Evolutionary conservation across 2,329 filamentous ascomycete species (phyloP), one percentile per base, ranked within the genome.

Genomic region (Neurospora sp.): DNA sequence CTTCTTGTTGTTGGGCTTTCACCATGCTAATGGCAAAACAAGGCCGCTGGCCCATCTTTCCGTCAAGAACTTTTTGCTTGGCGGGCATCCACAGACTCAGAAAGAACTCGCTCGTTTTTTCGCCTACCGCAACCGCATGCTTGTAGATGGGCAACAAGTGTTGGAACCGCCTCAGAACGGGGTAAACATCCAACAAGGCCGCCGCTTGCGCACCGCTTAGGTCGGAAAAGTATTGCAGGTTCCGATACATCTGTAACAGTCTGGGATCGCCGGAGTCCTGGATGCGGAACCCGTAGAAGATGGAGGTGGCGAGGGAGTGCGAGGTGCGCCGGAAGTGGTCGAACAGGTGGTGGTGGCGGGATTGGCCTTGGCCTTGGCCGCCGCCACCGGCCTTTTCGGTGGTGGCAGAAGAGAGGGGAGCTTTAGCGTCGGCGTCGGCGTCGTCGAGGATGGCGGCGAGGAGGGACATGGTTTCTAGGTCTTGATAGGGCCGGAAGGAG

Each of bases 381-480:
- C 5, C 33, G 33, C 7, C 33, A 6, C 5, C 33, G 33, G 33
- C 7, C 33, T 33, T 7, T 4, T 77, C 70, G 0, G 69, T 0
- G 33, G 33, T 33, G 33, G 33, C 33, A 33, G 33, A 33, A 33
- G 33, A 33, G 33, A 33, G 33, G 7, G 33, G 6, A 33, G 33
- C 33, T 33, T 33, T 33, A 6, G 33, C 33, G 33, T 33, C 33
- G 33, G 33, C 33, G 33, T 33, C 33, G 33, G 84, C 84, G 0
- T 76, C 71, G 0, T 82, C 79, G 2, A 87, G 73, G 6, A 88
- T 74, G 2, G 82, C 82, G 38, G 68, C 76, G 33, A 86, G 77
- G 84, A 87, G 84, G 40, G 83, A 80, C 72, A 83, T 84, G 75
- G 82, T 85, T 74, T 88, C 85, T 1, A 87, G 78, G 66, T 83